Conservation (phyloP, 495 filamentous ascomycete species). For the Xylaria curta region DNA sequence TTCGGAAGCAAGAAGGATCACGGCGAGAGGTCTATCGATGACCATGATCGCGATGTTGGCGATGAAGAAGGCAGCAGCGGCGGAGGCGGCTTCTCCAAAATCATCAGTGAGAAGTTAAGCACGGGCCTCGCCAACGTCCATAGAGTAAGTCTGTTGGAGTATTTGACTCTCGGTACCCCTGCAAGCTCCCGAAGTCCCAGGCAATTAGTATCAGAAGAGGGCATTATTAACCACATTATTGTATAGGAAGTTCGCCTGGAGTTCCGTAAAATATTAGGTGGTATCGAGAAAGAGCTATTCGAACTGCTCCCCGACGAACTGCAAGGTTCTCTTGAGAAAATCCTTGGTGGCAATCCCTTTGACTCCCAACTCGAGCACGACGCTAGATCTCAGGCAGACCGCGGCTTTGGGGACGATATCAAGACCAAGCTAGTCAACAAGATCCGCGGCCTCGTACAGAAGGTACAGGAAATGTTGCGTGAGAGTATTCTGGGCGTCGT, state of each 20-base stretch:
- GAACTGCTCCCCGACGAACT: constrained; percentile 44
- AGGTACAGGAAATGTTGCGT: constrained; percentile 45
- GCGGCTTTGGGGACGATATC: constrained; percentile 41
- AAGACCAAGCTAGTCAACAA: constrained; percentile 44
- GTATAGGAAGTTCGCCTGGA: constrained; percentile 41
- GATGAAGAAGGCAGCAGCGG: constrained; percentile 20
- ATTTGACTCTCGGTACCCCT: no score
- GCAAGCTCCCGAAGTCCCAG: no score
- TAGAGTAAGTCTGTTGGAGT: background rate
- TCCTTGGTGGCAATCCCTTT: constrained; percentile 46
- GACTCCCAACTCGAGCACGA: constrained; percentile 42
- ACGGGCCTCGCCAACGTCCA: constrained; percentile 42
- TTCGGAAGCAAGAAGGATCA: constrained; percentile 38
- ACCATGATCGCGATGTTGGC: constrained; percentile 26
- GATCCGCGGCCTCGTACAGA: constrained; percentile 41
- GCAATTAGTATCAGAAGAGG: no score
- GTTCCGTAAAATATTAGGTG: constrained; percentile 43
- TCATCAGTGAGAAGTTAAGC: constrained; percentile 48
- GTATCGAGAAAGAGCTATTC: constrained; percentile 44
- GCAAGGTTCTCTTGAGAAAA: constrained; percentile 44
- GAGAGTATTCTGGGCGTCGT: constrained; percentile 42
- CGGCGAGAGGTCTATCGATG: constrained; percentile 30
- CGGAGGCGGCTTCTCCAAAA: constrained; percentile 41
- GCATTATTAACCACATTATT: no score
- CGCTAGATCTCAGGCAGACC: constrained; percentile 28